These are phyloP conservation scores for Chenopodium quinoa DNA, from an alignment of 148 eudicot genomes.

Conservation along the genomic window DNA sequence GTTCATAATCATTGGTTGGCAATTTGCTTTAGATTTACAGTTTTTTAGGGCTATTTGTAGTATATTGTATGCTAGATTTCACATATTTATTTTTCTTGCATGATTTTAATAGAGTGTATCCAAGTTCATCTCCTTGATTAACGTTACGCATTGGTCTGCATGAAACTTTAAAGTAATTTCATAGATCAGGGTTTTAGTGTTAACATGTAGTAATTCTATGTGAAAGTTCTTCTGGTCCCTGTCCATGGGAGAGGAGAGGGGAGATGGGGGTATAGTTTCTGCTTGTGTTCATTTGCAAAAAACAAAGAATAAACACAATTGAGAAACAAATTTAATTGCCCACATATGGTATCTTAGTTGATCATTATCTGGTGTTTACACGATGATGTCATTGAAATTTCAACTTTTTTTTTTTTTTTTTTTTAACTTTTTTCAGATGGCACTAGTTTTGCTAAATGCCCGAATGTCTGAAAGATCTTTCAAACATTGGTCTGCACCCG, in stretches of 20 bases:
- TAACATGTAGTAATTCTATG: background rate
- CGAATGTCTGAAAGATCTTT: conserved; percentile 80
- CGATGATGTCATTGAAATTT: background rate
- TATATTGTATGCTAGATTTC: background rate
- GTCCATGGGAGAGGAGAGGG: background rate
- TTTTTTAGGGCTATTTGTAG: background rate
- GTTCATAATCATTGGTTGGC: background rate
- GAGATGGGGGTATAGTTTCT: too few relatives aligned
- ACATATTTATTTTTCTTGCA: background rate
- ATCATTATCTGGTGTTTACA: background rate
- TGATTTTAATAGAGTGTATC: background rate
- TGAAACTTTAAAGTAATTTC: background rate
- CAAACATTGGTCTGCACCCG: conserved; percentile 61
- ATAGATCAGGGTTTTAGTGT: background rate
- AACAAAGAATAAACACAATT: too few relatives aligned
- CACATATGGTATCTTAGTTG: background rate
- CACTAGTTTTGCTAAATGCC: conserved; percentile 77
- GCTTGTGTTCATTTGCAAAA: too few relatives aligned
- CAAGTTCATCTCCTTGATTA: too few relatives aligned
- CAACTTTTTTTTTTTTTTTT: background rate
- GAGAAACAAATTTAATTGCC: background rate
- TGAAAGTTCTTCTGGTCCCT: background rate
- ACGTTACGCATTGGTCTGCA: too few relatives aligned
- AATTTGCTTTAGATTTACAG: conserved; percentile 4
- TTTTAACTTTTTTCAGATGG: conserved; percentile 41